Evolutionary conservation across 2,329 filamentous ascomycete species (phyloP), one percentile per base, ranked within the genome.

Genomic region (Colletotrichum sp.): DNA sequence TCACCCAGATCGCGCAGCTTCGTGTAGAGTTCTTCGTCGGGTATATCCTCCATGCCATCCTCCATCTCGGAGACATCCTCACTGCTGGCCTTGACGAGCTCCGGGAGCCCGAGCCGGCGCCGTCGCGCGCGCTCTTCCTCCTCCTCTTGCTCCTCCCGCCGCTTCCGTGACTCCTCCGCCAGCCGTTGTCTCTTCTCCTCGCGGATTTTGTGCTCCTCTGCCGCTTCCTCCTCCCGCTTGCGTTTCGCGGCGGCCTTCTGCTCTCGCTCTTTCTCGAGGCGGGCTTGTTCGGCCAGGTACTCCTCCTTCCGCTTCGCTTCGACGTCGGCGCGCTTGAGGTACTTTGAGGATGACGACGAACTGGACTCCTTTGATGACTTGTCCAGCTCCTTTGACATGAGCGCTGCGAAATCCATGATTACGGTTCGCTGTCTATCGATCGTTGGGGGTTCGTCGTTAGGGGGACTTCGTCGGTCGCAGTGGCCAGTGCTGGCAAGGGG

Each of bases 331-430:
- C 96, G 95, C 80, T 95, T 96, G 78, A 95, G 86, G 84, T 95
- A 99, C 85, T 98, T 98, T 81, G 94, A 93, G 44, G 85, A 78
- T 68, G 86, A 79, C 57, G 86, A 79, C 4, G 70, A 52, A 39
- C 63, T 55, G 26, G 69, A 39, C n/a, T 64, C 44, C 84, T 95
- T 95, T 79, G 93, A 90, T 79, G 93, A 90, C 85, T 97, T 98
- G 81, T 95, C 92, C 81, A 99, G 97, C 85, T 98, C 96, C 83
- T 95, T 94, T 81, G 95, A 93, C 95, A 99, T 98, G 64, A 99
- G 88, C 44, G 95, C 92, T 77, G 96, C 96, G 88, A 99, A 99
- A 85, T 99, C 96, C 97, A 99, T 99, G 79, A 77, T 89, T 82
- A 77, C 67, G 15, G 34, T 26, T 57, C 52, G 60, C 72, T 49